Evolutionary conservation across 495 filamentous ascomycete genomes (phyloP), one percentile per base, ranked within the genome.

Genomic region (Lophiotrema nucula): DNA sequence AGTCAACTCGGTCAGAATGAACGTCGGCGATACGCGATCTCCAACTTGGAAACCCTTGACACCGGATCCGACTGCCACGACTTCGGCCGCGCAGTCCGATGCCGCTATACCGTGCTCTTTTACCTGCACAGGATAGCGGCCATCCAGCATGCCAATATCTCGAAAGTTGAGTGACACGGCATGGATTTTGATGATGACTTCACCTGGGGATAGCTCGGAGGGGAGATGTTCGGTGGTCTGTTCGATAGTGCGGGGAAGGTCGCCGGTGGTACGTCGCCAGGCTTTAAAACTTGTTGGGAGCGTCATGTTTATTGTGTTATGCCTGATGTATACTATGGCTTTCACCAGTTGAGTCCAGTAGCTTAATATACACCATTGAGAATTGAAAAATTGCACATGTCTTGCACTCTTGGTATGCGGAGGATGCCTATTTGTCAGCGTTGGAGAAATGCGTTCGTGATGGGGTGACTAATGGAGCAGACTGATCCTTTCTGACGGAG

Each of bases 21-120:
- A 46, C 25, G 51, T 60, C 47, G 52, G 48, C 10, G 62, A 35
- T 0, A 73, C 74, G 10, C 53, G 63, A 57, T 74, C 72, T 3
- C 72, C 73, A 23, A 66, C 50, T n/a, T 39, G 22, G 39, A 73
- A 71, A 15, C 58, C 43, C 11, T 55, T 55, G 3, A 75, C 74
- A n/a, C 26, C 24, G 3, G 10, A 41, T 21, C 50, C 68, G 24
- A 67, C 39, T 0, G 54, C 49, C 10, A 65, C 58, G 12, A 70
- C 65, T 35, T 58, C 56, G 15, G 24, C 68, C 6, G 66, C 68
- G 37, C 56, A 58, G 48, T 69, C 68, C 6, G 70, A 73, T 0
- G 21, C 24, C 0, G 69, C 54, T 28, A 75, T 65, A 15, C 68
- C 67, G 6, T 50, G 1, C 1, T 67, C 58, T 3, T 52, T 25